These are phyloP conservation scores for Backusella tuberculispora DNA, from an alignment of 192 early-diverging fungal genomes.

Conservation along the genomic window DNA sequence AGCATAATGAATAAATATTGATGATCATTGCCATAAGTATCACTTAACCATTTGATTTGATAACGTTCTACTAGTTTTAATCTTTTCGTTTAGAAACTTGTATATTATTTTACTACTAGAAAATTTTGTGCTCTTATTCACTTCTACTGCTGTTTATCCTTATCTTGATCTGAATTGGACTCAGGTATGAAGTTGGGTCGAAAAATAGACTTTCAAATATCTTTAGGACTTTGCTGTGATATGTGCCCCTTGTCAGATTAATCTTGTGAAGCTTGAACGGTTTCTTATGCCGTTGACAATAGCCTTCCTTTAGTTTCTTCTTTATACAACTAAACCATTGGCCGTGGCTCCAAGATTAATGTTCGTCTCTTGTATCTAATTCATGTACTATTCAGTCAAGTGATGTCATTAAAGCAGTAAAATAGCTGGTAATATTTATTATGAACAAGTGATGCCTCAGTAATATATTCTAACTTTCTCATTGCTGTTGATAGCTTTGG, in stretches of 20 bases:
- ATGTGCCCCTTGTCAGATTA: not conserved
- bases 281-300: slow-evolving; percentile 19
- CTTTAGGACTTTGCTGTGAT: slow-evolving; percentile 9
- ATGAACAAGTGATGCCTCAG: too few species aligned
- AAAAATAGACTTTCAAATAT: slow-evolving; percentile 7
- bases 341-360: not conserved
- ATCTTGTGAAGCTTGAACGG: slow-evolving; percentile 19
- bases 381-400: not conserved
- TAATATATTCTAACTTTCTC: not conserved
- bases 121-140: too few species aligned
- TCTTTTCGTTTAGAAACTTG: too few species aligned
- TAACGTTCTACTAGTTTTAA: too few species aligned
- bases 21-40: too few species aligned
- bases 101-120: too few species aligned
- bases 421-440: not conserved
- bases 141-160: too few species aligned
- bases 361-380: not conserved
- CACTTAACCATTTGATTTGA: too few species aligned
- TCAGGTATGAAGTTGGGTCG: not conserved
- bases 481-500: slow-evolving; percentile 2
- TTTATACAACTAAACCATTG: not conserved
- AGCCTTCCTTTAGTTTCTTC: slow-evolving; percentile 14
- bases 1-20: too few species aligned
- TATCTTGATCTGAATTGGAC: slow-evolving; percentile 1
- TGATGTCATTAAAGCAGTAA: not conserved